Base-by-base conservation (phyloP, 2,329 filamentous ascomycete species). In the Fusarium piperis region DNA sequence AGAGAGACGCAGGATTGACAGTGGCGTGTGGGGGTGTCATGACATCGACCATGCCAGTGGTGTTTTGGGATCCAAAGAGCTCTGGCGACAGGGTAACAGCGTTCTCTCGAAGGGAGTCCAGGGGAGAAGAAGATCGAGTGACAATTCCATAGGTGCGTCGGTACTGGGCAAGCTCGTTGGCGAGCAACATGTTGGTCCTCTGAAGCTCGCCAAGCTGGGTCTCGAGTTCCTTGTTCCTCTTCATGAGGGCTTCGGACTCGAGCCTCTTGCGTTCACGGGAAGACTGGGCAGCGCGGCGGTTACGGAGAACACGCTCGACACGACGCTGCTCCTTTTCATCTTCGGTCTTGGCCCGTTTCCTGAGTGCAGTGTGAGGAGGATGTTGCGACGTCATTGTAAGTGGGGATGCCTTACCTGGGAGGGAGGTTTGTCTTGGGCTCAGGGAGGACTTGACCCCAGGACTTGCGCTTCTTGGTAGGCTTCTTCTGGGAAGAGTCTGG, bases 271-370 rank as follows among this genome's bases (percentile, higher is more conserved):
- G 93, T 83, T 99, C 96, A 57, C 96, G 89, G 5, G 96, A 99
- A 65, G 97, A 98, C 86, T 98, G 96, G 41, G 96, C 96, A 51
- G 96, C 96, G 66, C 95, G 93, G 73, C 96, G 94, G 80, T 99
- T 99, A 48, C 96, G 92, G 76, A 98, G 94, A 73, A 99, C 96
- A 70, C 96, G 94, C 86, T 99, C 96, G 62, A 98, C 97, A 69
- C 96, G 93, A 48, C 96, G 93, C 83, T 99, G 96, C 84, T 98
- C 96, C 85, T 99, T 99, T 83, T 99, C 96, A 78, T 98, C 96
- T 78, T 97, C 95, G 3, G 96, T 99, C 89, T 98, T 99, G 76
- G 96, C 96, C 70, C 96, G 94, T 90, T 99, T 99, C 74, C 93
- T 94, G 70, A 11, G 9, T 66, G 57, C 10, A 58, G 6, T 78